Evolutionary conservation across 306 rosid genomes (phyloP).

Genomic region (Prunus campanulata): DNA sequence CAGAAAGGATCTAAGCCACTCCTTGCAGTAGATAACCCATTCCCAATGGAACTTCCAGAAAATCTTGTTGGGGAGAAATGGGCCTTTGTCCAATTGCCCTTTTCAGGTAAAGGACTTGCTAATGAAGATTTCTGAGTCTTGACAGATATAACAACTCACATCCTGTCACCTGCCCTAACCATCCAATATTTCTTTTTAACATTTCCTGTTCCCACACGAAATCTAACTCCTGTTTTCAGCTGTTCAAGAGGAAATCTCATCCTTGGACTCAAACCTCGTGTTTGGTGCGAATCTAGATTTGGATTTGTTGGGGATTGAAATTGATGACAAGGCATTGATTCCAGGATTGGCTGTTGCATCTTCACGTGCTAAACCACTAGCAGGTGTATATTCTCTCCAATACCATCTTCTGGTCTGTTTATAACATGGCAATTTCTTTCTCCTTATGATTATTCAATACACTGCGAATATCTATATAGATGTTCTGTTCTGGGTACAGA

Average conservation of each 20-base stretch:
- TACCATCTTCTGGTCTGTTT: not conserved
- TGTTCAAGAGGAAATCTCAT: constrained; percentile 70
- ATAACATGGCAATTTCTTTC: not conserved
- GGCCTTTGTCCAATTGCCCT: constrained; percentile 95
- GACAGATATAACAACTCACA: not conserved
- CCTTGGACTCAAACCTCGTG: constrained; percentile 44
- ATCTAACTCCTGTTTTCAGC: constrained; percentile 31
- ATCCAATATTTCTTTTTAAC: not conserved
- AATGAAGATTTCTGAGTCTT: not conserved
- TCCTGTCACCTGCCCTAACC: not conserved
- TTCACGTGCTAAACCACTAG: constrained; percentile 75
- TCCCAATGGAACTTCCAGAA: constrained; percentile 89
- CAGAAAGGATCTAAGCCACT: constrained; percentile 82
- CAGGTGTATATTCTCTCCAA: constrained; percentile 43
- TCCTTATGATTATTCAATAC: not conserved
- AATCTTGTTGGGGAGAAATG: constrained; percentile 85
- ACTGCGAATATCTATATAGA: not conserved
- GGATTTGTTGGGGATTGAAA: constrained; percentile 86
- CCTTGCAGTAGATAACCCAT: constrained; percentile 85
- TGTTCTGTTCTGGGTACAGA: not conserved
- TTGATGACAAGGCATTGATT: constrained; percentile 75
- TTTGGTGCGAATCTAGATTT: constrained; percentile 85
- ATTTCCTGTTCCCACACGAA: not conserved
- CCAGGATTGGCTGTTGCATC: constrained; percentile 90
- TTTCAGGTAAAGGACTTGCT: constrained; percentile 52